These are phyloP conservation scores for Curvularia lunata DNA, from an alignment of 2,329 filamentous ascomycete species.

Conservation along the genomic window DNA sequence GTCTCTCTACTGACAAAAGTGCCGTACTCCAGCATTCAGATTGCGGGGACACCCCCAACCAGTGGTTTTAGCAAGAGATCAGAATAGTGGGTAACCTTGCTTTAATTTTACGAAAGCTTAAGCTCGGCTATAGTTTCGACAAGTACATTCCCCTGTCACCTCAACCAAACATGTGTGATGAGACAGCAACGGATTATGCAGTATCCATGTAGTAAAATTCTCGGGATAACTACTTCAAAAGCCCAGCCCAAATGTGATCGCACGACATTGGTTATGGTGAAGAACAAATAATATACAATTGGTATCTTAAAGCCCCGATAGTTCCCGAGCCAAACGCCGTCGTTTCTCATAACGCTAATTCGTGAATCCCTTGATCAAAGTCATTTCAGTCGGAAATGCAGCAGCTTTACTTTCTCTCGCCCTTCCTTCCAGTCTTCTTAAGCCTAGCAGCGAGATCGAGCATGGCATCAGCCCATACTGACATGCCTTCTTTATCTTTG, in stretches of 20 bases:
- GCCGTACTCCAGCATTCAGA: background rate
- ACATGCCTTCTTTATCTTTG: conserved; percentile 36
- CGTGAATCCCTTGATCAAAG: conserved; percentile 6
- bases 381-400: background rate
- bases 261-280: too few species aligned
- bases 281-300: conserved; percentile 1
- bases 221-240: background rate
- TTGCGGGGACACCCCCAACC: background rate
- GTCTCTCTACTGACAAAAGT: background rate
- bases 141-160: background rate
- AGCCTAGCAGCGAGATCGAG: conserved; percentile 53
- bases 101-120: conserved; percentile 2
- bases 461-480: conserved; percentile 54
- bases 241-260: background rate
- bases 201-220: background rate
- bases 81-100: background rate
- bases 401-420: conserved; percentile 36
- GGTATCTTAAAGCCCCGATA: background rate
- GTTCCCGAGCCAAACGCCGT: conserved; percentile 14
- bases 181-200: background rate
- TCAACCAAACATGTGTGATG: background rate
- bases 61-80: too few species aligned
- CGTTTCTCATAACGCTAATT: conserved; percentile 21
- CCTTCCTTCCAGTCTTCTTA: conserved; percentile 55
- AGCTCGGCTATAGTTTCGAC: background rate